These are phyloP conservation scores for Paraconiothyrium sp. DNA, from an alignment of 2,329 filamentous ascomycete species.

Conservation along the genomic window DNA sequence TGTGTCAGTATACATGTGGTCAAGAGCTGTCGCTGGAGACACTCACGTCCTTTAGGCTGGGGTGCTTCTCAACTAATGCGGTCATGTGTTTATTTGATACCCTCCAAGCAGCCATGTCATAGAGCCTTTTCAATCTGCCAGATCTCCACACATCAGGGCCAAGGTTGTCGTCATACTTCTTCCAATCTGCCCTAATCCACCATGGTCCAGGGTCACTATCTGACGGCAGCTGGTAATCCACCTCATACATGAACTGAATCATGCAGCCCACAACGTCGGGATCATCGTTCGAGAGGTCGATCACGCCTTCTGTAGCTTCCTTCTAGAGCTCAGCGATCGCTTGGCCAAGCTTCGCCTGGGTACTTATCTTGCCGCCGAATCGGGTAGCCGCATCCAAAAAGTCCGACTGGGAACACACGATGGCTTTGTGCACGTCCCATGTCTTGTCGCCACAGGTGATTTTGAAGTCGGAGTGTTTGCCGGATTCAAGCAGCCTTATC, in stretches of 20 bases:
- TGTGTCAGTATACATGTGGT: neutral
- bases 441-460: constrained; percentile 20
- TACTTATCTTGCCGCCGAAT: constrained; percentile 17
- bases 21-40: too few species aligned
- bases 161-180: too few species aligned
- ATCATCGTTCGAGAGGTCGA: constrained; percentile 23
- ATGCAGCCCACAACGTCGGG: constrained; percentile 22
- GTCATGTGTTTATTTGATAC: neutral
- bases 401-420: constrained; percentile 17
- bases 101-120: neutral
- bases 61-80: neutral
- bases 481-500: constrained; percentile 13
- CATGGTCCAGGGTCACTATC: constrained; percentile 3
- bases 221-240: constrained; percentile 15
- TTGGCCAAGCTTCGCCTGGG: neutral
- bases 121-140: neutral
- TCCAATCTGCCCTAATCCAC: neutral
- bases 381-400: constrained; percentile 16
- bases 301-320: constrained; percentile 15
- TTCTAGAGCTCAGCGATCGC: neutral
- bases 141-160: too few species aligned
- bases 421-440: constrained; percentile 22
- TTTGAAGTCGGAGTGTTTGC: constrained; percentile 23
- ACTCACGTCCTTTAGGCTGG: neutral
- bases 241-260: constrained; percentile 21